Evolutionary conservation across 1,284 basidiomycete species (phyloP).

Genomic region (Exobasidium rhododendri): DNA sequence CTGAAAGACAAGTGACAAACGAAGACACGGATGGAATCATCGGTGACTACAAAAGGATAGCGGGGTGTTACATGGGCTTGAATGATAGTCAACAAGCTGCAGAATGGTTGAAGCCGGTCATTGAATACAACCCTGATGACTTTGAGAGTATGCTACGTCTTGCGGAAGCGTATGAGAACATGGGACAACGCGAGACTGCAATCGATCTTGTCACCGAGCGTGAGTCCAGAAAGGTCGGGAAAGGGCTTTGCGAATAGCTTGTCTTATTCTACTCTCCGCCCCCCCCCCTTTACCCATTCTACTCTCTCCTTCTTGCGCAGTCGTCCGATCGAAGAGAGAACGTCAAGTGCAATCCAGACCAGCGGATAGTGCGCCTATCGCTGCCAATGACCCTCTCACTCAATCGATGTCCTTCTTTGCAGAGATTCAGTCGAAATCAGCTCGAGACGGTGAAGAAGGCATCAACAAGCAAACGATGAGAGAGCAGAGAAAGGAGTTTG

Average conservation of each 20-base stretch:
- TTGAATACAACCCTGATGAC: constrained; percentile 69
- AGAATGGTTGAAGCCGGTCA: constrained; percentile 61
- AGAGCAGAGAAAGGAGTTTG: constrained; percentile 18
- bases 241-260: too few relatives aligned
- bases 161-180: constrained; percentile 77
- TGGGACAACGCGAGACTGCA: constrained; percentile 75
- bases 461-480: background rate
- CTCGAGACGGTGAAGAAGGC: background rate
- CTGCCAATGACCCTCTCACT: background rate
- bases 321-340: constrained; percentile 19
- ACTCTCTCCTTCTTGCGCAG: too few relatives aligned
- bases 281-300: too few relatives aligned
- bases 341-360: background rate
- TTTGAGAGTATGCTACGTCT: constrained; percentile 62
- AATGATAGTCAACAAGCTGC: constrained; percentile 35
- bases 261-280: too few relatives aligned
- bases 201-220: constrained; percentile 80
- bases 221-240: too few relatives aligned
- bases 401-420: constrained; percentile 6
- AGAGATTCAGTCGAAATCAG: background rate
- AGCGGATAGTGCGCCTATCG: background rate
- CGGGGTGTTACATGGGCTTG: constrained; percentile 41
- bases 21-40: constrained; percentile 23
- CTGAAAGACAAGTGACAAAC: constrained; percentile 32
- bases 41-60: constrained; percentile 31